Conservation (phyloP, 2,329 filamentous ascomycete genomes). For the Talaromyces piceae region DNA sequence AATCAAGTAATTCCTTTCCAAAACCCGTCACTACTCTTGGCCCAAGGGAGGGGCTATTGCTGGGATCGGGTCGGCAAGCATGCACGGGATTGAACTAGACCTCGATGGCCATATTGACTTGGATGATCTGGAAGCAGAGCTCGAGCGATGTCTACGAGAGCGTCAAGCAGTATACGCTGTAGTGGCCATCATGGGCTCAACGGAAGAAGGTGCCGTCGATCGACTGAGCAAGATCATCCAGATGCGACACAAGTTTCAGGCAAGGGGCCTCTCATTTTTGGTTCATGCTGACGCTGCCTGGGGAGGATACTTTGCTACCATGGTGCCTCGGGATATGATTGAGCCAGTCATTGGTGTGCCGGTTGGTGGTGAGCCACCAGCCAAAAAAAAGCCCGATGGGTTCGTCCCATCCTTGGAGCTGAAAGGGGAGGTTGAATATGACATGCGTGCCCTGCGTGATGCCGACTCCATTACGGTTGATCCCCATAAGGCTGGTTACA, state of each 20-base stretch:
- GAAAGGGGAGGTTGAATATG: constrained; percentile 18
- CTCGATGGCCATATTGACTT: not conserved
- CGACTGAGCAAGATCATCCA: constrained; percentile 31
- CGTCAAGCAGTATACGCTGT: constrained; percentile 36
- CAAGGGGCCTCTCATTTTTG: constrained; percentile 38
- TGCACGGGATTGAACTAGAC: not conserved
- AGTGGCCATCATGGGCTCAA: constrained; percentile 42
- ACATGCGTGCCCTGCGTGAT: constrained; percentile 33
- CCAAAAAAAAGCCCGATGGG: not conserved
- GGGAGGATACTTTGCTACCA: constrained; percentile 45
- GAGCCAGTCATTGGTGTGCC: constrained; percentile 16
- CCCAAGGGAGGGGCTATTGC: constrained; percentile 35
- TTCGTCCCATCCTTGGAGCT: not conserved
- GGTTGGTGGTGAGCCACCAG: not conserved
- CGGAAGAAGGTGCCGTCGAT: constrained; percentile 44
- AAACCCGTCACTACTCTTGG: constrained; percentile 44
- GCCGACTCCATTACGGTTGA: constrained; percentile 44
- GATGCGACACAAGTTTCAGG: constrained; percentile 36
- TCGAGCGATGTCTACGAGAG: constrained; percentile 7
- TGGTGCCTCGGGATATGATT: constrained; percentile 30
- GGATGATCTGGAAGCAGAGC: not conserved
- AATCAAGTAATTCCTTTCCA: constrained; percentile 32
- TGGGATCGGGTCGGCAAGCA: not conserved
- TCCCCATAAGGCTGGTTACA: constrained; percentile 43
- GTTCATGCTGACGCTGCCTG: constrained; percentile 45